Base-by-base conservation (phyloP, 176 grass and related monocot species). In the Leersia perrieri region DNA sequence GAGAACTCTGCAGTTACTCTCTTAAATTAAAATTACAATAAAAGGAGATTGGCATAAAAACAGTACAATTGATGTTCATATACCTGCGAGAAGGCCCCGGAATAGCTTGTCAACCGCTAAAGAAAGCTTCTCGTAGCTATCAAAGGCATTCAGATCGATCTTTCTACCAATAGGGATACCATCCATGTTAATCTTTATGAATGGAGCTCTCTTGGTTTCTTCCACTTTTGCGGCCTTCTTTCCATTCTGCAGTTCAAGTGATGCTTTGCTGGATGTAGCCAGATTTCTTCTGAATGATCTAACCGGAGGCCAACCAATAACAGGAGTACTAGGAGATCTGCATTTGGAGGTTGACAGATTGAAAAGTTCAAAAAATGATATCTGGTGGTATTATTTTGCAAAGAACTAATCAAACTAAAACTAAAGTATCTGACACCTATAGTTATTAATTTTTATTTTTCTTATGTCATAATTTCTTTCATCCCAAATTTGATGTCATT, bases 291-390 rank as follows among this genome's bases (percentile, higher is more conserved):
- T 92, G 85, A 87, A 97, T 7, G 89, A 69, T 23, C 91, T 79
- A 66, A 97, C 70, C 0, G 94, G 94, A 64, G 94, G 94, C 94
- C 94, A 97, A 44, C 94, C 94, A 31, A 97, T 58, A 60, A 97
- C 88, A 25, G 88, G 88, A 70, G 82, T 33, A 61, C 62, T 82
- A 14, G 80, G 60, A 77, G 77, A 88, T 82, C 87, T 92, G 85
- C 44, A 73, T 25, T 86, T 47, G 9, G 23, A 51, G 12, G 22
- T 31, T 77, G 4, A 57, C 45, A 61, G 11, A 26, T 31, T 33
- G 12, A 70, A 35, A 73, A 35, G 57, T n/a, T 22, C 51, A 34
- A 51, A 75, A 16, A 9, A n/a, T n/a, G n/a, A n/a, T n/a, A n/a
- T n/a, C n/a, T 67, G 40, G 9, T 29, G 22, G 26, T 10, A 3